Evolutionary conservation across 1,284 basidiomycete genomes (phyloP), one percentile per base, ranked within the genome.

Genomic region (Tylopilus orsonianus): DNA sequence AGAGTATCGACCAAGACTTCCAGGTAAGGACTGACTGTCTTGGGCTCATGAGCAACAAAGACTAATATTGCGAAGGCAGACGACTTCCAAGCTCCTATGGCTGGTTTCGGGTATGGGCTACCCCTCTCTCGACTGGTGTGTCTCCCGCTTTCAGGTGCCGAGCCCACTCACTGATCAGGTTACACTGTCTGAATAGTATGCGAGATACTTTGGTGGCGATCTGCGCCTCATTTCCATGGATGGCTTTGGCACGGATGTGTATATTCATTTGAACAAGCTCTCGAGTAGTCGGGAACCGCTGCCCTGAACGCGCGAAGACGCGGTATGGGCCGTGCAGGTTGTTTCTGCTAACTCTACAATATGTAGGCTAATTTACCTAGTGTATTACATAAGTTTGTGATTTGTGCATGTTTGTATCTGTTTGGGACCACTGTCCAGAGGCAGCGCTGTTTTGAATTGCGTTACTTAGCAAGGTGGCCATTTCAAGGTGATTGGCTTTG

Each of bases 71-170:
- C 19, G 29, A 43, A 56, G 53, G 87, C 85, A 13, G 90, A 85
- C 48, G 96, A 98, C 69, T 98, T 97, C 71, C 92, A 94, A 66
- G 96, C 95, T 7, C 95, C 95, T 0, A 96, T 98, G 93, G 95
- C 95, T 37, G 95, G 95, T 1, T 97, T 95, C 62, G 93, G 91
- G 7, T 97, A 97, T 68, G 94, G 95, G 0, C 68, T 97, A 19
- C 95, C 95, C 5, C 74, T 96, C 14, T 93, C 90, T 36, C 73
- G 93, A 70, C 71, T 96, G 75, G 90, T 91, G 56, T 62, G 86
- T 49, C 36, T 35, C 24, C 14, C 19, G 18, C 6, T 10, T 6
- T 41, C n/a, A n/a, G 23, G 34, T 35, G 7, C 13, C 13, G 6
- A 22, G 40, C 50, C 50, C 20, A 55, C n/a, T 41, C 37, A 50